Evolutionary conservation across 176 grass and related monocot species (phyloP).

Genomic region (maize (Zea mays)): DNA sequence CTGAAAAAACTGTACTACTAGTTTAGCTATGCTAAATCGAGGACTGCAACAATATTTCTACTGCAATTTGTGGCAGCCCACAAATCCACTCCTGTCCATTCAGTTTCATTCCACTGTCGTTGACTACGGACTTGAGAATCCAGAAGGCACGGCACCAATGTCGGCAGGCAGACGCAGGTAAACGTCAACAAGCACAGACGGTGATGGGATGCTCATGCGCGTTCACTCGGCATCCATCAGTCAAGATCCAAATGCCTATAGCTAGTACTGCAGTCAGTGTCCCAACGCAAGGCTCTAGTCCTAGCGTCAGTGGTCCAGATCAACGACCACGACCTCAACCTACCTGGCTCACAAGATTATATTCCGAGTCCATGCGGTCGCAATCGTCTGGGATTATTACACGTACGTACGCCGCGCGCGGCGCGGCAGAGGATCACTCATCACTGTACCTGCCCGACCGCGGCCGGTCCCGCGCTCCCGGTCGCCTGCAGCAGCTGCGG

Average conservation of each 20-base stretch:
- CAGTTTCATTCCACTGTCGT: neutral
- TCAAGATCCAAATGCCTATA: neutral
- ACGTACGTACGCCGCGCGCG: neutral
- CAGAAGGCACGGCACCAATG: neutral
- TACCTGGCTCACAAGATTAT: too few relatives aligned
- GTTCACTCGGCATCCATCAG: neutral
- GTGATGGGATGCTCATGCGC: neutral
- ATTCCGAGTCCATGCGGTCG: too few relatives aligned
- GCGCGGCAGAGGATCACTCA: conserved; percentile 7
- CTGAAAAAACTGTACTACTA: too few relatives aligned
- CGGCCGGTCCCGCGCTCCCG: too few relatives aligned
- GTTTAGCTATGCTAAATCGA: too few relatives aligned
- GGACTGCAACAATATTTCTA: too few relatives aligned
- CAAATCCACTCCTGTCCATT: neutral
- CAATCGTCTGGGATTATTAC: neutral
- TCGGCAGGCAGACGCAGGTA: neutral
- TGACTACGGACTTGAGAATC: neutral
- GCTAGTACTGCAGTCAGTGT: too few relatives aligned
- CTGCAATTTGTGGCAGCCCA: too few relatives aligned
- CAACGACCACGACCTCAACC: too few relatives aligned
- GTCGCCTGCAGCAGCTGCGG: conserved; percentile 21
- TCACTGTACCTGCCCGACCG: conserved; percentile 32
- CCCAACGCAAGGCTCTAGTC: too few relatives aligned
- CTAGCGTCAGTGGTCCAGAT: too few relatives aligned
- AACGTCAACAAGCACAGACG: neutral